These are phyloP conservation scores for Selenicereus undatus DNA, from an alignment of 148 eudicot genomes.

Conservation along the genomic window DNA sequence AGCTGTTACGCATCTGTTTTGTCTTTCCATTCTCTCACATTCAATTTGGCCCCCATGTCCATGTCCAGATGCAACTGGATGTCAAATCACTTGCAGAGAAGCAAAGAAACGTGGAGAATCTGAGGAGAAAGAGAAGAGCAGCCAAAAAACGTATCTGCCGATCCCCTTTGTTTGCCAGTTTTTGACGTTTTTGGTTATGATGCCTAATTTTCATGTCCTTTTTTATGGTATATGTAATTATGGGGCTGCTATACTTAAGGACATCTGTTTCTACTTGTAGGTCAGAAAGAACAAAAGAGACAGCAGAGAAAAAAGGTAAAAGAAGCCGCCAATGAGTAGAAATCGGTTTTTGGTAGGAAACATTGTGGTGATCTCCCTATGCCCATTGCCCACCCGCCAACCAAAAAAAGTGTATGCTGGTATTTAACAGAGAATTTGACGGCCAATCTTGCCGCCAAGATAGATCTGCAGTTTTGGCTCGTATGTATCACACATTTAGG, in stretches of 20 bases:
- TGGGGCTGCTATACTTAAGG: neutral
- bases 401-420: neutral
- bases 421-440: neutral
- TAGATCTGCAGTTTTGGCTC: neutral
- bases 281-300: conserved; percentile 61
- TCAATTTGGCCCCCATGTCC: neutral
- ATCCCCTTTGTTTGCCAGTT: neutral
- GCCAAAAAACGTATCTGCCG: conserved; percentile 62
- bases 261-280: conserved; percentile 33
- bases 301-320: conserved; percentile 43
- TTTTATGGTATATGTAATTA: neutral
- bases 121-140: conserved; percentile 71
- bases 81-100: conserved; percentile 59
- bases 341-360: neutral
- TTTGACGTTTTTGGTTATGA: neutral
- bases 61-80: conserved; percentile 48
- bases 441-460: neutral
- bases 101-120: conserved; percentile 49
- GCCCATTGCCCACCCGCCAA: too few relatives aligned
- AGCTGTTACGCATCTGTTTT: neutral
- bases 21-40: conserved; percentile 8
- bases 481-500: too few relatives aligned
- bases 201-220: neutral
- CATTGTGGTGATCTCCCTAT: neutral
- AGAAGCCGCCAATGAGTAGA: conserved; percentile 27